phyloP scores from a whole-genome alignment of 441 rosid genomes.

The Euphorbia schlechtendalii region DNA sequence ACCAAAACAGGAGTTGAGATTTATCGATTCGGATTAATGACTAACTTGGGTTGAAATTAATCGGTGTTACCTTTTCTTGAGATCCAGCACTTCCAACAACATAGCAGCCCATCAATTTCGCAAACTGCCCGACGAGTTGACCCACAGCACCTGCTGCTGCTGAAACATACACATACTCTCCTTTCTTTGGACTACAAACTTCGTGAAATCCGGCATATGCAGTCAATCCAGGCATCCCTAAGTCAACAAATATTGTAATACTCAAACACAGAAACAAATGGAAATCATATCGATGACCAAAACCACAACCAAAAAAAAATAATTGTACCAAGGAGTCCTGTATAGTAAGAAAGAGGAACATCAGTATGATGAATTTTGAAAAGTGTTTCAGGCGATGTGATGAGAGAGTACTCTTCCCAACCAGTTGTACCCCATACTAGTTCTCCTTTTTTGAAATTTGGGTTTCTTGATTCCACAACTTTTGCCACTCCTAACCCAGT shows the following conservation, averaged over 20 bases:
- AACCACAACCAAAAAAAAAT: not conserved
- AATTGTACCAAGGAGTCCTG: slow-evolving; percentile 64
- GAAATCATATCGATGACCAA: too few relatives aligned
- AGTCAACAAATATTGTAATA: not conserved
- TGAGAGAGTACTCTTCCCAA: slow-evolving; percentile 78
- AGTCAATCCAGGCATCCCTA: slow-evolving; percentile 85
- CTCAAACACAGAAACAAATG: not conserved
- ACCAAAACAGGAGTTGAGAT: not conserved
- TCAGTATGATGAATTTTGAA: slow-evolving; percentile 46
- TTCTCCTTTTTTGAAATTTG: slow-evolving; percentile 40
- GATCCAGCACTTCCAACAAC: slow-evolving; percentile 79
- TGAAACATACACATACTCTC: slow-evolving; percentile 61
- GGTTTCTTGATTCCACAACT: slow-evolving; percentile 46
- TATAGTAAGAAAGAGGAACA: slow-evolving; percentile 71
- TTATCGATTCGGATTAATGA: not conserved
- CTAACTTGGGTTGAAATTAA: not conserved
- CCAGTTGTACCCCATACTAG: slow-evolving; percentile 43
- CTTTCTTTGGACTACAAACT: slow-evolving; percentile 62
- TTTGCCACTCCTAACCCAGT: slow-evolving; percentile 62
- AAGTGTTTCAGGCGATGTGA: slow-evolving; percentile 30
- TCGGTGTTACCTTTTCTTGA: slow-evolving; percentile 28
- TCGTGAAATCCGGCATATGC: slow-evolving; percentile 74
- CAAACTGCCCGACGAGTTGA: slow-evolving; percentile 72
- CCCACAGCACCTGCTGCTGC: slow-evolving; percentile 46
- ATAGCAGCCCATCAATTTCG: slow-evolving; percentile 71